A percentile compares a stretch with the other conserved stretches of the same genome.
Conservation (phyloP, 306 rosid genomes). For the Elaeagnus macrophylla region DNA sequence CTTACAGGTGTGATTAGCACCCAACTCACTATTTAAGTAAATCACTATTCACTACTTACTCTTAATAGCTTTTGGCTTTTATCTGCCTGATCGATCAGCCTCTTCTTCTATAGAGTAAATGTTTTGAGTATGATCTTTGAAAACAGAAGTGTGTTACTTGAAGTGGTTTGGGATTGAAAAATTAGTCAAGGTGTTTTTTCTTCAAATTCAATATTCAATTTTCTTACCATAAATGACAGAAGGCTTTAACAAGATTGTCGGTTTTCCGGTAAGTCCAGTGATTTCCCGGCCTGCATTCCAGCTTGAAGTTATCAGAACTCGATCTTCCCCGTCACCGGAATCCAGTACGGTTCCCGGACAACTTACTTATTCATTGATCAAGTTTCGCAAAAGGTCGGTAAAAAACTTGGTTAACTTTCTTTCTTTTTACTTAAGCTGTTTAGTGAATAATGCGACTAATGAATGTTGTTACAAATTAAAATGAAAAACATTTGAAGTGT, state of each 20-base stretch:
- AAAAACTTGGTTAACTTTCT: neutral
- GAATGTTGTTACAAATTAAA: too few relatives aligned
- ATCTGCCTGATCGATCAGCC: too few relatives aligned
- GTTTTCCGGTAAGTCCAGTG: constrained; percentile 8
- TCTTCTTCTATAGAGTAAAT: too few relatives aligned
- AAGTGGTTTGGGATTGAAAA: too few relatives aligned
- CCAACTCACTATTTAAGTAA: too few relatives aligned
- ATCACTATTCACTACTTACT: too few relatives aligned
- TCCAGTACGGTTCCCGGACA: constrained; percentile 32
- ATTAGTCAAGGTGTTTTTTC: too few relatives aligned
- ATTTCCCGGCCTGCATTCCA: constrained; percentile 18
- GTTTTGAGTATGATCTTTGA: too few relatives aligned
- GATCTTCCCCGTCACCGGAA: constrained; percentile 37
- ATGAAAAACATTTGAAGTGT: too few relatives aligned
- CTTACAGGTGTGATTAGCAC: too few relatives aligned
- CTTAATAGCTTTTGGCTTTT: too few relatives aligned
- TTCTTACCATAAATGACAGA: constrained; percentile 51
- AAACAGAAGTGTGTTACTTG: too few relatives aligned
- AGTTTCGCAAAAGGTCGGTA: constrained; percentile 58
- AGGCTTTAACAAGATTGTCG: constrained; percentile 19
- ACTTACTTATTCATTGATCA: constrained; percentile 38
- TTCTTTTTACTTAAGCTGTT: neutral
- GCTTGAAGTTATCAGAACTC: constrained; percentile 13
- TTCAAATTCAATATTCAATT: neutral
- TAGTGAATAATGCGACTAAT: neutral